Percentiles rank a stretch among this genome's conserved stretches.
Conservation (phyloP, 2,329 filamentous ascomycete species). For the Aureobasidium zeae region DNA sequence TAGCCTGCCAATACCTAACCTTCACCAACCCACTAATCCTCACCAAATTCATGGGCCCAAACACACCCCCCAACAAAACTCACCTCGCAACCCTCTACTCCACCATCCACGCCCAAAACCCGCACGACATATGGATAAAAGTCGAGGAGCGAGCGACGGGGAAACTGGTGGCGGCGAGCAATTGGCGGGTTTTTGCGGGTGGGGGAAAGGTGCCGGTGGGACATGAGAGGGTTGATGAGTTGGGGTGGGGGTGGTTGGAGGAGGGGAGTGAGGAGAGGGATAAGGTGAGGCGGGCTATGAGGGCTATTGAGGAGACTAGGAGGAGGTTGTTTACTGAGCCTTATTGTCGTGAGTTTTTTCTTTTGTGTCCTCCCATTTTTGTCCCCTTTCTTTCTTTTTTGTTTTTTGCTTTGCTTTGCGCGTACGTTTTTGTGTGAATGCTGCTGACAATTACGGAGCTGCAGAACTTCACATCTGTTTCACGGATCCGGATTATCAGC, state of each 20-base stretch:
- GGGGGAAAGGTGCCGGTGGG: slow-evolving; percentile 17
- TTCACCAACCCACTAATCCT: slow-evolving; percentile 10
- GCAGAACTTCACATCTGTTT: slow-evolving; percentile 30
- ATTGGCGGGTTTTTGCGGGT: slow-evolving; percentile 26
- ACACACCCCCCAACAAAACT: slow-evolving; percentile 15
- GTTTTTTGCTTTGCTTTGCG: neutral
- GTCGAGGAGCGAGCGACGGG: slow-evolving; percentile 22
- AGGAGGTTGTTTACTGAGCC: slow-evolving; percentile 15
- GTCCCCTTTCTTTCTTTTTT: neutral
- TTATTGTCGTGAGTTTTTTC: slow-evolving; percentile 18
- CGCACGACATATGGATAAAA: slow-evolving; percentile 26
- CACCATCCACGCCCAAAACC: slow-evolving; percentile 19
- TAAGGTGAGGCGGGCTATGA: slow-evolving; percentile 4
- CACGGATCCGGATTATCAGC: slow-evolving; percentile 30
- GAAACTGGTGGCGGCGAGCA: slow-evolving; percentile 25
- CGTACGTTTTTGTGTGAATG: neutral
- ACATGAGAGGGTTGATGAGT: slow-evolving; percentile 19
- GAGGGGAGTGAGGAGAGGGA: slow-evolving; percentile 14
- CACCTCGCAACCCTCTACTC: slow-evolving; percentile 16
- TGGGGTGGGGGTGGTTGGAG: slow-evolving; percentile 17
- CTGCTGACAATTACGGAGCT: no score
- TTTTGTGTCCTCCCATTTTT: neutral
- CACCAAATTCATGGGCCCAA: slow-evolving; percentile 22
- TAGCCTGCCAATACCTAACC: slow-evolving; percentile 6
- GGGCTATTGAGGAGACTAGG: slow-evolving; percentile 15